phyloP scores from a whole-genome alignment of 1,284 basidiomycete genomes.

The Limonomyces culmigenus region DNA sequence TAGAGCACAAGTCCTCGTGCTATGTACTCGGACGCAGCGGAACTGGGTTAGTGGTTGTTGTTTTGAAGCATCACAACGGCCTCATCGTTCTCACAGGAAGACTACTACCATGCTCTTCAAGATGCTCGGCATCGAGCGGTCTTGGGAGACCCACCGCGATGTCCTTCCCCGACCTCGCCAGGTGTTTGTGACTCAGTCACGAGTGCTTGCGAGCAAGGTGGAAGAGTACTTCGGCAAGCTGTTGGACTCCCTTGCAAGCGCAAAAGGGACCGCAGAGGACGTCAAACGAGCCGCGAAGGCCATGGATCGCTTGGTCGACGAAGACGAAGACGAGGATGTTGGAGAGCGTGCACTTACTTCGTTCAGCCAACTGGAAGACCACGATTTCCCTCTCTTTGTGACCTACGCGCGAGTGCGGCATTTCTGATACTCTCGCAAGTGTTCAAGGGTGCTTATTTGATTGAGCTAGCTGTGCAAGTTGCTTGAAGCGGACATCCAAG shows the following conservation, averaged over 20 bases:
- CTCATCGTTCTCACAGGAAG: too few species aligned
- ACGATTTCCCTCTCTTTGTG: constrained; percentile 56
- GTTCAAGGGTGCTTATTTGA: not conserved
- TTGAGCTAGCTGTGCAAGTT: constrained; percentile 21
- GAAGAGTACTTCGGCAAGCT: constrained; percentile 46
- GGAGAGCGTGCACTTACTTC: constrained; percentile 28
- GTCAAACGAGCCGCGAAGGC: constrained; percentile 9
- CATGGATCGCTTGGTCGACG: constrained; percentile 20
- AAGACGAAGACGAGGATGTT: constrained; percentile 29
- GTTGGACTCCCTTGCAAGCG: constrained; percentile 25
- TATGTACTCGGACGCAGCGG: constrained; percentile 59
- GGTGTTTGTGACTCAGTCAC: constrained; percentile 57
- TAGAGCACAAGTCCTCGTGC: constrained; percentile 41
- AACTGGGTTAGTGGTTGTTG: too few species aligned
- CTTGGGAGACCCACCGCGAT: too few species aligned
- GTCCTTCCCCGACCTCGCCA: constrained; percentile 41
- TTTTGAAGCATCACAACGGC: too few species aligned
- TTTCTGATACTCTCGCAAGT: constrained; percentile 5
- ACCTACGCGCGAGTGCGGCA: constrained; percentile 47
- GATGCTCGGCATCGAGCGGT: constrained; percentile 47
- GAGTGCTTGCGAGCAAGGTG: constrained; percentile 44
- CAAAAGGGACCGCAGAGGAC: constrained; percentile 23
- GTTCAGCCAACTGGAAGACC: constrained; percentile 40
- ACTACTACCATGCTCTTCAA: constrained; percentile 63
- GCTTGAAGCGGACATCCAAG: constrained; percentile 16